Percentiles rank a stretch among this genome's conserved stretches.
These are phyloP conservation scores for Ulmus americana DNA, from an alignment of 331 rosid species.

Conservation along the genomic window DNA sequence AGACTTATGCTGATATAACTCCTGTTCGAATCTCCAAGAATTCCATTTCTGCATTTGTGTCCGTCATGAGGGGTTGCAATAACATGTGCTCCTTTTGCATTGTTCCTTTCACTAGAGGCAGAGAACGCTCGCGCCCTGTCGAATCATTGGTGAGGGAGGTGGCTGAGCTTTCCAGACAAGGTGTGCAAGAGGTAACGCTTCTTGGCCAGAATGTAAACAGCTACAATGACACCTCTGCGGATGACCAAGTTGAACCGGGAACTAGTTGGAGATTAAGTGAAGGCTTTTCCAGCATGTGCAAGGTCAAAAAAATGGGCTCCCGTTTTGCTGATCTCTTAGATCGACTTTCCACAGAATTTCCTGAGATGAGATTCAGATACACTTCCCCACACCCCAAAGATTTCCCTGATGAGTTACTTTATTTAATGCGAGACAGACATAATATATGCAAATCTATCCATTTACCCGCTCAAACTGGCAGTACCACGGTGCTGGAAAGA, in stretches of 20 bases:
- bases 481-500: conserved; percentile 64
- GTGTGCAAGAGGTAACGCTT: conserved; percentile 90
- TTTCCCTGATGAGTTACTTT: conserved; percentile 79
- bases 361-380: conserved; percentile 96
- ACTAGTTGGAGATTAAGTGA: conserved; percentile 78
- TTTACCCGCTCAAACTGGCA: conserved; percentile 89
- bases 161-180: conserved; percentile 77
- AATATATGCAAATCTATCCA: conserved; percentile 76
- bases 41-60: conserved; percentile 77
- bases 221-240: conserved; percentile 70
- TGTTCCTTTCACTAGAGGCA: conserved; percentile 90
- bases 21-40: conserved; percentile 83
- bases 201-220: conserved; percentile 98
- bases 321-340: conserved; percentile 88
- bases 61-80: conserved; percentile 96
- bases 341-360: conserved; percentile 69
- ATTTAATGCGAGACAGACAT: conserved; percentile 82
- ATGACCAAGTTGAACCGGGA: conserved; percentile 55
- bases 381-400: conserved; percentile 98
- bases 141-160: conserved; percentile 92
- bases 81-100: conserved; percentile 97
- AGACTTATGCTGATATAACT: conserved; percentile 90
- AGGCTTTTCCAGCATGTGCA: conserved; percentile 72
- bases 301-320: conserved; percentile 76
- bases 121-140: conserved; percentile 88